Evolutionary conservation across 768 basidiomycete genomes (phyloP), one percentile per base, ranked within the genome.

Genomic region (Trametes villosa): DNA sequence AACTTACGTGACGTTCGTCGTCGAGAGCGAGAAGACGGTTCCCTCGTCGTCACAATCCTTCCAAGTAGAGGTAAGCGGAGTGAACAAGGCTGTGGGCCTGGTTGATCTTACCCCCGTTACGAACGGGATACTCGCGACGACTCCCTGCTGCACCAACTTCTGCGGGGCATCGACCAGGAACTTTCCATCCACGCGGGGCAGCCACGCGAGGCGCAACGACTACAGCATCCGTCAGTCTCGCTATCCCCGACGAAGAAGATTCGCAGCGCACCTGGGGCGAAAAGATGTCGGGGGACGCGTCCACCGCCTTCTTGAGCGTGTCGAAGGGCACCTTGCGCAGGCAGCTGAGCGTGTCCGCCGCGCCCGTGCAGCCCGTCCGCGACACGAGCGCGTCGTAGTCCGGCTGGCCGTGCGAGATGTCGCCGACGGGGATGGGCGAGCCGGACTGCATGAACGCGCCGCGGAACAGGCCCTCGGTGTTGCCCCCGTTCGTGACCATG

Each of bases 41-140:
- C 85, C 86, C 66, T 87, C 86, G 52, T 87, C 86, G 51, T 86
- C 84, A 64, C 77, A 78, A 60, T 83, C 78, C 62, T 63, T 30
- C 4, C 6, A 15, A 3, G 8, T 4, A 4, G 22, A 13, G 9
- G 24, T 45, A 7, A 45, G 44, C 12, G n/a, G n/a, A n/a, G n/a
- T n/a, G n/a, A n/a, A n/a, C n/a, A n/a, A n/a, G n/a, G n/a, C n/a
- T n/a, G n/a, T n/a, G n/a, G n/a, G n/a, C n/a, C n/a, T 7, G 44
- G 7, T 24, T 45, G 24, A 5, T 38, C 67, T 26, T 30, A 60
- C 57, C 33, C 82, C 82, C 1, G 74, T 80, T 41, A 86, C 71
- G 63, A 79, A 80, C 0, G 81, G 82, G 8, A 85, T 70, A 9
- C 77, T 76, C 0, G 83, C 81, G 17, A 84, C 74, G 50, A 73